Percentiles rank a stretch among this genome's conserved stretches.
Evolutionary conservation across 176 grass and related monocot genomes (phyloP).

Genomic region (Melocanna baccifera): DNA sequence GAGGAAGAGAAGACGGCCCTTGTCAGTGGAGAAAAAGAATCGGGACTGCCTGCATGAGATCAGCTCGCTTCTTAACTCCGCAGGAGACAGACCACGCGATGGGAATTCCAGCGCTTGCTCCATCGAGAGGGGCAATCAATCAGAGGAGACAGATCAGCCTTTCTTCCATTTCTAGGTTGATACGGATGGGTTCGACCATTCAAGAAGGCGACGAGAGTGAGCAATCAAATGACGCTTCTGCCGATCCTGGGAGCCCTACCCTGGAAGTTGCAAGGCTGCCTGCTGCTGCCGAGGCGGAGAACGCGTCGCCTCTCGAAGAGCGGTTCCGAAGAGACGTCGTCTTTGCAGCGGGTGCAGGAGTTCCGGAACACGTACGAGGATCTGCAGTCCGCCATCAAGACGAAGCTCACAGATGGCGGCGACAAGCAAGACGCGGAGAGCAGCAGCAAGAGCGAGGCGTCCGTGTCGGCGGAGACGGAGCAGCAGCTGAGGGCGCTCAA

Average conservation of each 20-base stretch:
- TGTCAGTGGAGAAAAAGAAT: constrained; percentile 48
- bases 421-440: background rate
- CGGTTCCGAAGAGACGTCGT: constrained; percentile 71
- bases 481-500: constrained; percentile 69
- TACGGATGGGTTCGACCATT: constrained; percentile 29
- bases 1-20: constrained; percentile 52
- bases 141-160: constrained; percentile 38
- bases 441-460: background rate
- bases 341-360: constrained; percentile 68
- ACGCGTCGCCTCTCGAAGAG: constrained; percentile 48
- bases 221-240: background rate
- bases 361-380: constrained; percentile 53
- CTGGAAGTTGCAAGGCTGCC: constrained; percentile 41
- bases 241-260: background rate
- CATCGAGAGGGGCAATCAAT: background rate
- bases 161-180: constrained; percentile 43
- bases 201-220: background rate
- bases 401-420: background rate
- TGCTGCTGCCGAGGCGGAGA: constrained; percentile 13
- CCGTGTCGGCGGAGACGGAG: background rate
- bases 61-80: constrained; percentile 18
- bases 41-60: constrained; percentile 66
- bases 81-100: background rate
- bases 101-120: background rate
- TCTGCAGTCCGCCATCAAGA: constrained; percentile 27